Conservation (phyloP, 169 alveolate species). For the Cryptosporidium sp. region DNA sequence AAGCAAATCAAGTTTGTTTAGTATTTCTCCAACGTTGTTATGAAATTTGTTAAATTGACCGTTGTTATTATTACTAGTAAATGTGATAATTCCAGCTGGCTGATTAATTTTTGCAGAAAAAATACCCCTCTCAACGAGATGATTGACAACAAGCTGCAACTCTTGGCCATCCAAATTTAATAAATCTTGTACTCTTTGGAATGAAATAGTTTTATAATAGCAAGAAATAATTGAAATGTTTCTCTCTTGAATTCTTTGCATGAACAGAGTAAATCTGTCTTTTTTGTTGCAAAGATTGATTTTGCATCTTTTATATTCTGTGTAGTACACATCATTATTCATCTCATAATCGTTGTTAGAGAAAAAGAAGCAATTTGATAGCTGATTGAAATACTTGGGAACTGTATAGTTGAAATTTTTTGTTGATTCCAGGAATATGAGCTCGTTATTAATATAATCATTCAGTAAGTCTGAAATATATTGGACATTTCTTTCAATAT, state of each 20-base stretch:
- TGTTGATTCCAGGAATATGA: slow-evolving; percentile 45
- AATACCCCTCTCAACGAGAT: slow-evolving; percentile 40
- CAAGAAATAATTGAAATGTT: slow-evolving; percentile 29
- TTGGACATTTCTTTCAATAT: slow-evolving; percentile 42
- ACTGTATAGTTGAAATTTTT: slow-evolving; percentile 60
- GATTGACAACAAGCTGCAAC: slow-evolving; percentile 43
- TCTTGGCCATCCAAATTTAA: slow-evolving; percentile 51
- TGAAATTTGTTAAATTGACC: slow-evolving; percentile 38
- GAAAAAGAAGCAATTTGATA: slow-evolving; percentile 24
- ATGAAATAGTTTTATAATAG: slow-evolving; percentile 53
- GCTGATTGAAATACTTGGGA: slow-evolving; percentile 31
- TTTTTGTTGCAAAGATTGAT: slow-evolving; percentile 23
- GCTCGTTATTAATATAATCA: slow-evolving; percentile 52
- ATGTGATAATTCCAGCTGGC: slow-evolving; percentile 18
- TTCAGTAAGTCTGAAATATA: slow-evolving; percentile 8
- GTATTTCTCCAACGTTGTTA: slow-evolving; percentile 19
- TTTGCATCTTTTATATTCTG: slow-evolving; percentile 65
- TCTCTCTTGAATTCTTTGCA: slow-evolving; percentile 71
- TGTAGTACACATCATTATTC: slow-evolving; percentile 14
- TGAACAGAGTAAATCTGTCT: slow-evolving; percentile 48
- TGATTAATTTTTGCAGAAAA: slow-evolving; percentile 72
- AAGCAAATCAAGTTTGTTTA: slow-evolving; percentile 43
- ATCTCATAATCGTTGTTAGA: not conserved
- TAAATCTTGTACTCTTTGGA: slow-evolving; percentile 60
- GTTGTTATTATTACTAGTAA: slow-evolving; percentile 16